phyloP scores from a whole-genome alignment of 192 early-diverging fungal species.

The Helicostylum pulchrum region DNA sequence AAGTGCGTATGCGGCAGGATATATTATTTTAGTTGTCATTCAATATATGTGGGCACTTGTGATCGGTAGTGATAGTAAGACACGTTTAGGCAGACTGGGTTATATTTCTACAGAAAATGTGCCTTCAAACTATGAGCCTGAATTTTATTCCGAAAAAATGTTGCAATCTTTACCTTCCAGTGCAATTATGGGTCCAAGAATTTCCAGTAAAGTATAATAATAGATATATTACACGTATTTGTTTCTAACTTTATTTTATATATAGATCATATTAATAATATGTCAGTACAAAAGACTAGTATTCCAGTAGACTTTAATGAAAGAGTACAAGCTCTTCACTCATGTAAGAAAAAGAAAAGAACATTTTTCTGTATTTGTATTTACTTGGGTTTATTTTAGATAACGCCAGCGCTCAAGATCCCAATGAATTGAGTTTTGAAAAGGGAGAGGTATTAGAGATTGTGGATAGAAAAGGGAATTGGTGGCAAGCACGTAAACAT shows the following conservation, averaged over 20 bases:
- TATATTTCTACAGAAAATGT: neutral
- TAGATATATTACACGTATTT: neutral
- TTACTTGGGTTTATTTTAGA: constrained; percentile 41
- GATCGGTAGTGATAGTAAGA: constrained; percentile 65
- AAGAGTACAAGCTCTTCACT: constrained; percentile 71
- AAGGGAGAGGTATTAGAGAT: constrained; percentile 88
- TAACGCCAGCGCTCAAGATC: constrained; percentile 85
- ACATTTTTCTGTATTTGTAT: neutral
- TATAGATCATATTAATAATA: neutral
- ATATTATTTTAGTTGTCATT: constrained; percentile 27
- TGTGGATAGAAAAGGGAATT: constrained; percentile 89
- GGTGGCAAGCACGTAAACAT: constrained; percentile 91
- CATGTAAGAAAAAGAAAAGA: constrained; percentile 40
- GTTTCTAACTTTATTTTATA: too few relatives aligned
- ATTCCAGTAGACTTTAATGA: constrained; percentile 48
- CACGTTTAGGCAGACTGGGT: constrained; percentile 22
- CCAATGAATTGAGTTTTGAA: constrained; percentile 82
- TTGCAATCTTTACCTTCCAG: constrained; percentile 10
- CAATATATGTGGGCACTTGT: constrained; percentile 65
- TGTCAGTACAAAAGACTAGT: constrained; percentile 5
- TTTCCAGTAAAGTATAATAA: neutral
- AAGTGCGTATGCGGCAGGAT: constrained; percentile 18
- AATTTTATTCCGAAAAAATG: constrained; percentile 5
- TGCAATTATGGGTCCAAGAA: constrained; percentile 19
- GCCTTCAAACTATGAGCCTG: neutral